phyloP scores from a whole-genome alignment of 2,329 filamentous ascomycete genomes.

The Fusarium euwallaceae region DNA sequence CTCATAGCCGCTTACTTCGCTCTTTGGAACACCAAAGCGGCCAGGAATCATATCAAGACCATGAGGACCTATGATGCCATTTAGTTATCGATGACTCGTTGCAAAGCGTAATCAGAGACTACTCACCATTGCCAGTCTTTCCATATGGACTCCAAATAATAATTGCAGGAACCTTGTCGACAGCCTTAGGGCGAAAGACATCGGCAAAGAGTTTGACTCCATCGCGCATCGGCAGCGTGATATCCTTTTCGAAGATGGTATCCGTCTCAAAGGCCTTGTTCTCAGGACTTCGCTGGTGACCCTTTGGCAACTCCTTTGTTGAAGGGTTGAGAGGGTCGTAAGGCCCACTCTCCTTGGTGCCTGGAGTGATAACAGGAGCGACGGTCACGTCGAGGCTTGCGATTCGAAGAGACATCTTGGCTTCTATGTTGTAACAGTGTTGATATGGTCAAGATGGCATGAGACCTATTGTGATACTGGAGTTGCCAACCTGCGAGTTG shows the following conservation, averaged over 20 bases:
- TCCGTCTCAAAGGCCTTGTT: conserved; percentile 5
- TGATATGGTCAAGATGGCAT: not conserved
- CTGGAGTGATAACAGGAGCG: not conserved
- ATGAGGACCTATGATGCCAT: not conserved
- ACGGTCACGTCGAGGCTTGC: conserved; percentile 9
- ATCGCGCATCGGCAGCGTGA: conserved; percentile 6
- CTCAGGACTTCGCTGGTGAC: not conserved
- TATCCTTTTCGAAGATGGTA: conserved; percentile 15
- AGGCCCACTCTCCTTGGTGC: conserved; percentile 5
- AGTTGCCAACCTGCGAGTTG: not conserved
- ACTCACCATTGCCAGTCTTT: conserved; percentile 16
- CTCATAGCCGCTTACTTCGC: conserved; percentile 16
- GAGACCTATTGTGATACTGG: not conserved
- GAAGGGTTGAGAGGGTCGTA: conserved; percentile 13
- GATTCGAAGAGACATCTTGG: conserved; percentile 5
- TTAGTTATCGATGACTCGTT: not conserved
- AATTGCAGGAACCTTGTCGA: not conserved
- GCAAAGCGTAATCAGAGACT: no score
- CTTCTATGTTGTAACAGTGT: not conserved
- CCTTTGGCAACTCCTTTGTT: not conserved
- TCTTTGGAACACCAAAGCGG: conserved; percentile 9
- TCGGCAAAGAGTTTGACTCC: conserved; percentile 12
- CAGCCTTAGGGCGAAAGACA: conserved; percentile 1
- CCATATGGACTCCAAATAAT: conserved; percentile 14
- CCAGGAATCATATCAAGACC: conserved; percentile 10